Evolutionary conservation across 345 rosid genomes (phyloP).

Genomic region (Eucalyptus albens): DNA sequence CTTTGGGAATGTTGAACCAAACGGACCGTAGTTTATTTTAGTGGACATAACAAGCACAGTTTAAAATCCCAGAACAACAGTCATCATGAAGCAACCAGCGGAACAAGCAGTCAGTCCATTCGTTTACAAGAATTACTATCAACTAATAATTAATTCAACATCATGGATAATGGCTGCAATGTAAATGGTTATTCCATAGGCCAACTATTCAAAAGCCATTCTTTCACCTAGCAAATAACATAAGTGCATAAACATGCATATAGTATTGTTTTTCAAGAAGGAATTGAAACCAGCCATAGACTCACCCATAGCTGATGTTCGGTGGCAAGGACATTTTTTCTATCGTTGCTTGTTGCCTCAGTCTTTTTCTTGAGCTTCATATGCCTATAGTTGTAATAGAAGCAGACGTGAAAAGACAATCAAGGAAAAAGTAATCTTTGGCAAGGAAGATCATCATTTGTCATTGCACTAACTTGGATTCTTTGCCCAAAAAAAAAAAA

Average conservation of each 20-base stretch:
- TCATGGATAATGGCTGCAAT: not conserved
- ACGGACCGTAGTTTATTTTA: not conserved
- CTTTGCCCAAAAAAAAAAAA: not conserved
- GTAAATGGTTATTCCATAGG: not conserved
- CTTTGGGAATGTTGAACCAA: too few relatives aligned
- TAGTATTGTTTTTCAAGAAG: not conserved
- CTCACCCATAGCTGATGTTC: conserved; percentile 64
- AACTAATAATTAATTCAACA: not conserved
- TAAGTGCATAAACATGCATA: not conserved
- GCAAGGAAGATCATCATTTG: not conserved
- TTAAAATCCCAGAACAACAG: not conserved
- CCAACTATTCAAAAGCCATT: not conserved
- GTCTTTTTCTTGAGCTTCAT: conserved; percentile 72
- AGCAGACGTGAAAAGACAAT: not conserved
- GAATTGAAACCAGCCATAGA: not conserved
- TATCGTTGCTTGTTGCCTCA: conserved; percentile 48
- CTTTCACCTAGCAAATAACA: not conserved
- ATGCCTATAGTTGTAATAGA: conserved; percentile 29
- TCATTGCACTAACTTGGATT: not conserved
- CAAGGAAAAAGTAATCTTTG: not conserved
- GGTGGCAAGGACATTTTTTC: conserved; percentile 54
- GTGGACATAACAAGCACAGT: not conserved
- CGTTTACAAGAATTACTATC: not conserved
- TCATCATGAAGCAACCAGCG: not conserved
- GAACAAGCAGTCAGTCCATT: not conserved